Evolutionary conservation across 2,329 filamentous ascomycete genomes (phyloP).

Genomic region (Cordyceps pruinosa): DNA sequence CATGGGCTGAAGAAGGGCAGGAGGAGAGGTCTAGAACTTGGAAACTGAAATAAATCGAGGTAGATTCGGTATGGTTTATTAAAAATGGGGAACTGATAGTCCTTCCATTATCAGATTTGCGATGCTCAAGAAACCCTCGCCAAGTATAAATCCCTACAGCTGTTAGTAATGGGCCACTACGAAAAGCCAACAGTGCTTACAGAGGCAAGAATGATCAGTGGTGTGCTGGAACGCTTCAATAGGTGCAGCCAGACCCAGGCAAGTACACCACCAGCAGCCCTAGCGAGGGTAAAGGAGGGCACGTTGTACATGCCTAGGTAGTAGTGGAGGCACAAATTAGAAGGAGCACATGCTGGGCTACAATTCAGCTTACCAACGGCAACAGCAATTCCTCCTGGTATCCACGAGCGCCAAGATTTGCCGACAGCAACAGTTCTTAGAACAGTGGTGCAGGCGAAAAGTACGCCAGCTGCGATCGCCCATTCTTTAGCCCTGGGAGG

Average conservation of each 20-base stretch:
- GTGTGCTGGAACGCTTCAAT: conserved; percentile 54
- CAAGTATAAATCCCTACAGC: conserved; percentile 72
- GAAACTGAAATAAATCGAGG: conserved; percentile 35
- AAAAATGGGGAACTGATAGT: conserved; percentile 51
- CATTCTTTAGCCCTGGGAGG: conserved; percentile 78
- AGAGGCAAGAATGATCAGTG: conserved; percentile 79
- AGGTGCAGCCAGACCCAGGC: conserved; percentile 69
- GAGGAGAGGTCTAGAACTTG: conserved; percentile 42
- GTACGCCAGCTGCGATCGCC: conserved; percentile 62
- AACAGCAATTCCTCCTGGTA: conserved; percentile 92
- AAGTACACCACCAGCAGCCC: conserved; percentile 68
- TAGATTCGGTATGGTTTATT: not conserved
- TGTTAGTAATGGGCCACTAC: not conserved
- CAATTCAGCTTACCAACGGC: conserved; percentile 63
- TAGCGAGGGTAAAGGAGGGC: conserved; percentile 86
- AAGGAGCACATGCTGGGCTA: not conserved
- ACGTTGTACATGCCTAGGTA: conserved; percentile 89
- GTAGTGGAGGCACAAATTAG: not conserved
- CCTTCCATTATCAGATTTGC: conserved; percentile 80
- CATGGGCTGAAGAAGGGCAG: conserved; percentile 47
- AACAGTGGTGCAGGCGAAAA: conserved; percentile 68
- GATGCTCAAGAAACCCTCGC: conserved; percentile 88
- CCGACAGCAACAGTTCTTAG: conserved; percentile 54
- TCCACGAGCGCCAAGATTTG: conserved; percentile 61
- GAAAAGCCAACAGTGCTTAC: conserved; percentile 29